Evolutionary conservation across 257 asterid genomes (phyloP), one percentile per base, ranked within the genome.

Genomic region (Thymus quinquecostatus): DNA sequence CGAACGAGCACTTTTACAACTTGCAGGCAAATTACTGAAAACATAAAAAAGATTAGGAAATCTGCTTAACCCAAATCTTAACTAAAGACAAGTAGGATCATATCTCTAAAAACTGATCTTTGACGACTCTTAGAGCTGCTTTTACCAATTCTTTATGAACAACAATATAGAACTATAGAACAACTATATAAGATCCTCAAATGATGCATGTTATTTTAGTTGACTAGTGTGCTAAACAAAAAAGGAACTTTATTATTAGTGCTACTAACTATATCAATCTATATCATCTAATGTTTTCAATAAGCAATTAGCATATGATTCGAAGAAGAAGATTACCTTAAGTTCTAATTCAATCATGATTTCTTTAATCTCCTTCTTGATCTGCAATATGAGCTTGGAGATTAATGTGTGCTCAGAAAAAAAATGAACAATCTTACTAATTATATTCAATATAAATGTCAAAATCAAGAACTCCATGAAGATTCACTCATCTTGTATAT

Each of bases 311-410:
- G 77, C 33, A 60, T 38, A 45, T 11, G 53, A 14, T 8, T 62
- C 30, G 47, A 12, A 73, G 69, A 6, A 43, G 36, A 70, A 14
- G 38, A 34, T 34, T 69, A 92, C 96, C 92, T 87, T 89, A 29
- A 97, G 77, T 69, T 97, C 91, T 62, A 69, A 86, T 77, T 77
- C 85, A 68, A 93, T 76, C 87, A 97, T 83, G 96, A 97, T 93
- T 45, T 80, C 81, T 79, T 91, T 91, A 67, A 91, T 93, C 71
- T 93, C 98, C 82, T 87, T 89, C 92, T 93, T 93, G 82, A 89
- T 77, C 98, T 93, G 96, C 72, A 80, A 70, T 43, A 72, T 30
- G n/a, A 69, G 66, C 41, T 30, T 60, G 62, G 70, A 64, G 71
- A 76, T 60, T 60, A 66, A 59, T 56, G 55, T 14, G 60, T 61